A percentile compares a stretch with the other conserved stretches of the same genome.
These are phyloP conservation scores for Encephalitozoon romaleae DNA, from an alignment of 371 early-diverging fungal species.

Conservation along the genomic window DNA sequence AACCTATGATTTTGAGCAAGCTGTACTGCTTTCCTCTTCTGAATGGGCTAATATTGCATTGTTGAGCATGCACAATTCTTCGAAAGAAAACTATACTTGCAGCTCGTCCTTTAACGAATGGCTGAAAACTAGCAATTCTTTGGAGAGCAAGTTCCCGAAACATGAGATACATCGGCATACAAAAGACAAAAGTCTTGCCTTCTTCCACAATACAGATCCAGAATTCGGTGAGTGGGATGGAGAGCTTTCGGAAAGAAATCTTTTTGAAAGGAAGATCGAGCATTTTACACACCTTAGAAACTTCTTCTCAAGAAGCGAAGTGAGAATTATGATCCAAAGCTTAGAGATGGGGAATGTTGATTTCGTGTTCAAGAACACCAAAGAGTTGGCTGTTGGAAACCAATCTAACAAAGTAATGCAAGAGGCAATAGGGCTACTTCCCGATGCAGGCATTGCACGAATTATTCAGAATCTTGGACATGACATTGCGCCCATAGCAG, in stretches of 20 bases:
- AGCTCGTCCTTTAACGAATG: neutral
- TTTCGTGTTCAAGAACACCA: slow-evolving; percentile 36
- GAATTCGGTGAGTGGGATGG: neutral
- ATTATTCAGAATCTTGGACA: slow-evolving; percentile 35
- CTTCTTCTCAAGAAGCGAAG: slow-evolving; percentile 33
- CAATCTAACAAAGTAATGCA: slow-evolving; percentile 59
- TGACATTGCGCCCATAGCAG: slow-evolving; percentile 56
- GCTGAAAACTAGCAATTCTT: neutral
- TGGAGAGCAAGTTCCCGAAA: neutral
- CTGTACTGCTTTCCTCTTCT: neutral
- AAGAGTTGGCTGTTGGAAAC: slow-evolving; percentile 55
- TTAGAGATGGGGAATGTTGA: slow-evolving; percentile 8
- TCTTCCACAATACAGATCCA: neutral
- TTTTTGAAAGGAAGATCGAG: slow-evolving; percentile 30
- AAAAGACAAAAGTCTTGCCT: neutral
- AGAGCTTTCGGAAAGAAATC: neutral
- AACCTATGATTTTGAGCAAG: neutral
- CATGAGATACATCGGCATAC: neutral
- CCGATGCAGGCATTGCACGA: slow-evolving; percentile 38
- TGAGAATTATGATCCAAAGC: slow-evolving; percentile 16
- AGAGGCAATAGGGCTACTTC: slow-evolving; percentile 37
- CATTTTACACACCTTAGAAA: slow-evolving; percentile 43
- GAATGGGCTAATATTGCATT: neutral
- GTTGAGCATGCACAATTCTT: neutral
- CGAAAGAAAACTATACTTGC: neutral